These are phyloP conservation scores for Candida maesae DNA, from an alignment of 805 yeast genomes.

Conservation along the genomic window DNA sequence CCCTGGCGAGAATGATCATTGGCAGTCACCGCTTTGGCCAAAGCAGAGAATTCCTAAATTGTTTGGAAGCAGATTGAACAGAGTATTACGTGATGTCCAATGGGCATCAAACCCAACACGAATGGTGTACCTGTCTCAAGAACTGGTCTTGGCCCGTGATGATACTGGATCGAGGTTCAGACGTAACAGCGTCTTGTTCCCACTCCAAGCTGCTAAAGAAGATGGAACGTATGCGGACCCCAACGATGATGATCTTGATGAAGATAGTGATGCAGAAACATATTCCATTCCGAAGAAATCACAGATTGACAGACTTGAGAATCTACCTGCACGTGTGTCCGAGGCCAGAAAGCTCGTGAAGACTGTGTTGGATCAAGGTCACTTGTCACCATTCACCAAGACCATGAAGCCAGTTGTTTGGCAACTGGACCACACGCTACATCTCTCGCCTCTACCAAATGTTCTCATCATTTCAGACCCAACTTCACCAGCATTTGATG, in stretches of 20 bases:
- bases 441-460: conserved; percentile 77
- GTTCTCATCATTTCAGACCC: conserved; percentile 63
- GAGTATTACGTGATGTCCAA: conserved; percentile 49
- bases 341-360: conserved; percentile 71
- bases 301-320: conserved; percentile 31
- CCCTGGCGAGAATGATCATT: conserved; percentile 93
- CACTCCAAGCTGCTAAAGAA: conserved; percentile 29
- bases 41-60: conserved; percentile 65
- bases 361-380: conserved; percentile 84
- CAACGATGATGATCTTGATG: conserved; percentile 4
- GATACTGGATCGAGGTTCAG: conserved; percentile 67
- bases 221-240: conserved; percentile 22
- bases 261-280: not conserved
- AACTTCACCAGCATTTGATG: conserved; percentile 65
- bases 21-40: conserved; percentile 83
- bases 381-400: conserved; percentile 72
- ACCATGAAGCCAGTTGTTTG: conserved; percentile 61
- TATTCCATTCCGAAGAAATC: conserved; percentile 9
- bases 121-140: conserved; percentile 78
- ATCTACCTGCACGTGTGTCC: conserved; percentile 42
- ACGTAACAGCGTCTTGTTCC: conserved; percentile 60
- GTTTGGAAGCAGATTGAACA: conserved; percentile 64
- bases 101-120: conserved; percentile 80
- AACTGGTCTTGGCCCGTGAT: conserved; percentile 70
- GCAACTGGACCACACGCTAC: conserved; percentile 64